Conservation (phyloP, 192 early-diverging fungal species). For the Martensiomyces pterosporus region DNA sequence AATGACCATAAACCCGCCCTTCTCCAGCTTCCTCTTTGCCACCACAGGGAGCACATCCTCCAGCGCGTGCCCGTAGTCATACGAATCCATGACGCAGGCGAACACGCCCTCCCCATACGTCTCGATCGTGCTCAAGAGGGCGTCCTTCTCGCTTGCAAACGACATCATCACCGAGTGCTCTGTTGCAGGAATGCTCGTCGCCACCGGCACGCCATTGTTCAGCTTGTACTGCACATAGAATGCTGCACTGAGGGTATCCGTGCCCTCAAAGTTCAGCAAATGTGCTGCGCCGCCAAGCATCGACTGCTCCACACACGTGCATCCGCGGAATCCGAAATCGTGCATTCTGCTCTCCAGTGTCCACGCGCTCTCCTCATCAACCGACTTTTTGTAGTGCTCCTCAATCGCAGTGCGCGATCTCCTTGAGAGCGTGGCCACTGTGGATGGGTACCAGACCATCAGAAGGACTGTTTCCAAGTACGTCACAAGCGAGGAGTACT, state of each 20-base stretch:
- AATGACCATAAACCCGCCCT: constrained; percentile 76
- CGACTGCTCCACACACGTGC: constrained; percentile 80
- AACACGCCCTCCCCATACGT: constrained; percentile 68
- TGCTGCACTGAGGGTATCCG: constrained; percentile 75
- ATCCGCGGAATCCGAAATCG: constrained; percentile 92
- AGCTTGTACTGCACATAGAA: constrained; percentile 74
- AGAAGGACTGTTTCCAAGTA: constrained; percentile 80
- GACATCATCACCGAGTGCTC: constrained; percentile 91
- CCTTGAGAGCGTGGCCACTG: constrained; percentile 79
- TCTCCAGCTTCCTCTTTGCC: constrained; percentile 59
- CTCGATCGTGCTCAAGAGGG: constrained; percentile 62
- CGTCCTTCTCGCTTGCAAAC: constrained; percentile 63
- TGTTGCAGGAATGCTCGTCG: constrained; percentile 76
- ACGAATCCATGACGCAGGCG: constrained; percentile 90
- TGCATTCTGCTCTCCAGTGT: constrained; percentile 64
- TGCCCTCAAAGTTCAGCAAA: constrained; percentile 76
- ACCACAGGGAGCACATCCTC: constrained; percentile 69
- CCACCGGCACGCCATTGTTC: constrained; percentile 71
- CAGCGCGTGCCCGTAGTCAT: constrained; percentile 75
- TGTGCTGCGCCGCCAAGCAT: constrained; percentile 83
- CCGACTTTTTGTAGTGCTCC: constrained; percentile 57
- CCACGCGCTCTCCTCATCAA: constrained; percentile 57
- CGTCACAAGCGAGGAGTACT: constrained; percentile 73
- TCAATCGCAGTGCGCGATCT: constrained; percentile 59
- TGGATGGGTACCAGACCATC: constrained; percentile 84